phyloP scores from a whole-genome alignment of 495 filamentous ascomycete genomes.

The Talaromyces nanjingensis region DNA sequence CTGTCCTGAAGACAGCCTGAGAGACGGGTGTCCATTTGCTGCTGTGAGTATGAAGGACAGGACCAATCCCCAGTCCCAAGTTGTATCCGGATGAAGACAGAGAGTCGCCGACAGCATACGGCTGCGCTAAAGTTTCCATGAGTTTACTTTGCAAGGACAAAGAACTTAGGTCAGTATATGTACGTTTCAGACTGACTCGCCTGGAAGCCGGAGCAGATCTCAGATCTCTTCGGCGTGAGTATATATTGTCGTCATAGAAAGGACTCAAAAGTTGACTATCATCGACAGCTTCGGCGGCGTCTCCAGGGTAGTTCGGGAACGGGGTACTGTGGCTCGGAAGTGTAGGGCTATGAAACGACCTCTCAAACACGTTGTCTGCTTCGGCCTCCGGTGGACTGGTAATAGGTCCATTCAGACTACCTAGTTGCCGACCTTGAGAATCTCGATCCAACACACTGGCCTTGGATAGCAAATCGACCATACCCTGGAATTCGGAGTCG shows the following conservation, averaged over 20 bases:
- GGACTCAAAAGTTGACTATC: slow-evolving; percentile 24
- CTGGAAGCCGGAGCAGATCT: slow-evolving; percentile 41
- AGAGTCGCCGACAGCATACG: slow-evolving; percentile 54
- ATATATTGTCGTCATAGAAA: slow-evolving; percentile 25
- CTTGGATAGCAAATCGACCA: slow-evolving; percentile 79
- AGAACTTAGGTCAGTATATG: slow-evolving; percentile 72
- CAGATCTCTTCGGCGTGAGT: slow-evolving; percentile 25
- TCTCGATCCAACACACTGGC: slow-evolving; percentile 64
- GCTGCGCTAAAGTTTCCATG: slow-evolving; percentile 81
- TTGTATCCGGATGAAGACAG: slow-evolving; percentile 29
- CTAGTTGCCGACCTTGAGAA: slow-evolving; percentile 33
- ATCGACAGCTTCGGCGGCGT: slow-evolving; percentile 8
- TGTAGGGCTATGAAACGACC: slow-evolving; percentile 52
- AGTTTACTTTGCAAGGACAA: slow-evolving; percentile 73
- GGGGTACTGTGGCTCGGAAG: slow-evolving; percentile 3
- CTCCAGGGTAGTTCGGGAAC: background rate
- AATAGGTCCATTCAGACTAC: slow-evolving; percentile 49
- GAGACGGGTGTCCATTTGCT: slow-evolving; percentile 85
- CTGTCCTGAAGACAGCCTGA: slow-evolving; percentile 95
- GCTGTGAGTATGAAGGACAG: slow-evolving; percentile 70
- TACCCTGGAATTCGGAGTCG: slow-evolving; percentile 79
- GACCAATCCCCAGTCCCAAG: slow-evolving; percentile 26
- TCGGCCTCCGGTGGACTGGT: slow-evolving; percentile 68
- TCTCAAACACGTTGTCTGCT: slow-evolving; percentile 74
- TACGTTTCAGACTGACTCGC: slow-evolving; percentile 74